These are phyloP conservation scores for Phytophthora lateralis DNA, from an alignment of 352 stramenopile species.

Conservation along the genomic window DNA sequence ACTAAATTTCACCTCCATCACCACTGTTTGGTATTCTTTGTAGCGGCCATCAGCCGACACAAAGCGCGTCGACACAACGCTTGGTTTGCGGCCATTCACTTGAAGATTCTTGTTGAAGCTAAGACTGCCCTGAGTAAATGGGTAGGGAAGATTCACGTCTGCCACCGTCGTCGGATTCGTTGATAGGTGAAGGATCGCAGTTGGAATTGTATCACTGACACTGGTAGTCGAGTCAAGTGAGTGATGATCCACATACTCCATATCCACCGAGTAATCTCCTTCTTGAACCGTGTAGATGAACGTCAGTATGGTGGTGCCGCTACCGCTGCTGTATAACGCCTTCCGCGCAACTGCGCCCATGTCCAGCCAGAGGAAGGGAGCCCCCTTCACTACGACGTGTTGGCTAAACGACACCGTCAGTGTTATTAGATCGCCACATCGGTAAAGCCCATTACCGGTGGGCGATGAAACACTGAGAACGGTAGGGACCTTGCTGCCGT, in stretches of 20 bases:
- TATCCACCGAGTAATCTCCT: constrained; percentile 71
- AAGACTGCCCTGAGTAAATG: constrained; percentile 66
- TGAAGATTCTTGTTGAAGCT: constrained; percentile 71
- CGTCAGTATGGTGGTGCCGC: constrained; percentile 49
- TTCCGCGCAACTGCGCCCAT: constrained; percentile 52
- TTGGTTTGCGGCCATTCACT: constrained; percentile 74
- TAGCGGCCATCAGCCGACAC: constrained; percentile 71
- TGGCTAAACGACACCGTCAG: constrained; percentile 72
- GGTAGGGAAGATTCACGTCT: constrained; percentile 72
- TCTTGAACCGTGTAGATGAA: constrained; percentile 78
- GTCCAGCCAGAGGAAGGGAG: constrained; percentile 73
- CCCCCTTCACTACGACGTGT: constrained; percentile 67
- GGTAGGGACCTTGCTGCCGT: constrained; percentile 57
- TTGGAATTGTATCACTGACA: constrained; percentile 29
- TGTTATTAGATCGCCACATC: constrained; percentile 65
- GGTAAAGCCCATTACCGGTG: constrained; percentile 56
- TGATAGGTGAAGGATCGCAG: constrained; percentile 63
- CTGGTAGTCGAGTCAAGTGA: constrained; percentile 69
- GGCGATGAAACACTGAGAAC: constrained; percentile 63
- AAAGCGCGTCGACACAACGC: constrained; percentile 54
- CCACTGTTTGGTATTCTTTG: constrained; percentile 54
- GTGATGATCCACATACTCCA: constrained; percentile 86
- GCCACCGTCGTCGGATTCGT: constrained; percentile 73
- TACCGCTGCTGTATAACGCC: constrained; percentile 64
- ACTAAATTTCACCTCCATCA: constrained; percentile 73